Base-by-base conservation (phyloP, 495 filamentous ascomycete species). In the Evernia prunastri region DNA sequence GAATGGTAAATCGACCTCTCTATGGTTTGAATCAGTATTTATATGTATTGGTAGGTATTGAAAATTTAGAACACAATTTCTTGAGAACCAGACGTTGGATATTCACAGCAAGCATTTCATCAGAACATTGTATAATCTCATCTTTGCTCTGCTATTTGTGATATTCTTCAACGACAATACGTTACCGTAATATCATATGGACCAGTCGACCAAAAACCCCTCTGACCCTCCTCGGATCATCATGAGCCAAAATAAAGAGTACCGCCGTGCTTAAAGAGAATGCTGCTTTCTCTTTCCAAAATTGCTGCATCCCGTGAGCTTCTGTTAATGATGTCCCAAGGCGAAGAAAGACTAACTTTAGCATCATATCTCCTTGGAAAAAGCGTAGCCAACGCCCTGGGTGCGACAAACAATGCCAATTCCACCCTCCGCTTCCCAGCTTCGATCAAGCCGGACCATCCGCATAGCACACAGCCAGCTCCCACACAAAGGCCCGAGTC, bases 391-490 rank as follows among this genome's bases (percentile, higher is more conserved):
- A 88, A 78, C 45, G 92, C 92, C 61, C 91, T 79, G 2, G 92
- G 92, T 63, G 87, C 87, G 65, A 97, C 91, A 76, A 96, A 97
- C 54, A 95, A 78, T 35, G 86, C 86, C 68, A 96, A 77, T 66
- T 96, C 92, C 71, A 89, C 86, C 58, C 91, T 79, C 68, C 88
- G 81, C 56, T 78, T 79, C 31, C 80, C 74, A 37, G 82, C 82
- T 76, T 96, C 92, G 42, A 91, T 71, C 61, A 96, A 73, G 59
- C 93, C 84, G 73, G 90, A 93, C 88, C 88, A 91, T 4, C 92
- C 92, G 69, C 92, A 96, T 53, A 92, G 73, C 39, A 87, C 70
- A 74, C 92, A 93, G 40, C 91, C 91, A 12, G 81, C 75, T 4
- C 82, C 84, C 25, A 97, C 83, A 63, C 90, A 94, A 15, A 91